A percentile compares a stretch with the other conserved stretches of the same genome.
Evolutionary conservation across 2,329 filamentous ascomycete genomes (phyloP).

Genomic region (Verticillium nonalfalfae): DNA sequence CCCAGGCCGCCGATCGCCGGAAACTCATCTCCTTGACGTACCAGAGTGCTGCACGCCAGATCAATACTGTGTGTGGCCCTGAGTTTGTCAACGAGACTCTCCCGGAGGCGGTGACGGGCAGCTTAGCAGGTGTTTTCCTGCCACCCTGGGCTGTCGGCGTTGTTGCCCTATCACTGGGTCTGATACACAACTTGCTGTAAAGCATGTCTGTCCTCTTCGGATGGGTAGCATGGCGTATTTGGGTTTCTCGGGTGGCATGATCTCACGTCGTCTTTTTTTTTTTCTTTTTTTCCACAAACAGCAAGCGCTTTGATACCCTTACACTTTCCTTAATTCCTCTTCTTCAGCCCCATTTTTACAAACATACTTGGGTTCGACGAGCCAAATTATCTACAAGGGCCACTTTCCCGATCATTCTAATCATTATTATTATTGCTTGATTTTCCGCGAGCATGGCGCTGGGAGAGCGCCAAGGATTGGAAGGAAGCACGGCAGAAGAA

Average conservation of each 20-base stretch:
- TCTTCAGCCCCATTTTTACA: background rate
- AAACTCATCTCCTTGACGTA: conserved; percentile 68
- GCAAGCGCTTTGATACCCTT: conserved; percentile 12
- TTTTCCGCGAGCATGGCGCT: background rate
- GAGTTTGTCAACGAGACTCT: conserved; percentile 52
- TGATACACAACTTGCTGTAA: background rate
- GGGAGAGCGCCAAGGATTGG: background rate
- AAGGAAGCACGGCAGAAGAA: background rate
- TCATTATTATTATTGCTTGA: background rate
- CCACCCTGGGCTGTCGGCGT: conserved; percentile 4
- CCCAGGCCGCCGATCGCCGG: conserved; percentile 57
- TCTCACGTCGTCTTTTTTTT: conserved; percentile 4
- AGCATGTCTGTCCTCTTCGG: background rate
- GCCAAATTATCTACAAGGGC: background rate
- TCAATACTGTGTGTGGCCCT: conserved; percentile 61
- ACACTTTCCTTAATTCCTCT: background rate
- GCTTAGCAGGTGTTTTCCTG: conserved; percentile 10
- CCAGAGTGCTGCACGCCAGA: conserved; percentile 59
- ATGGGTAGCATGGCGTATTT: conserved; percentile 2
- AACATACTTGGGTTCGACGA: background rate
- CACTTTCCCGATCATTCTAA: background rate
- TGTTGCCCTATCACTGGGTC: conserved; percentile 1
- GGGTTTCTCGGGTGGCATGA: conserved; percentile 2
- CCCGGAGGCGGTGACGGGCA: conserved; percentile 23
- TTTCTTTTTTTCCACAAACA: background rate